These are phyloP conservation scores for Beauveria sp. DNA, from an alignment of 2,329 filamentous ascomycete species.

Conservation along the genomic window DNA sequence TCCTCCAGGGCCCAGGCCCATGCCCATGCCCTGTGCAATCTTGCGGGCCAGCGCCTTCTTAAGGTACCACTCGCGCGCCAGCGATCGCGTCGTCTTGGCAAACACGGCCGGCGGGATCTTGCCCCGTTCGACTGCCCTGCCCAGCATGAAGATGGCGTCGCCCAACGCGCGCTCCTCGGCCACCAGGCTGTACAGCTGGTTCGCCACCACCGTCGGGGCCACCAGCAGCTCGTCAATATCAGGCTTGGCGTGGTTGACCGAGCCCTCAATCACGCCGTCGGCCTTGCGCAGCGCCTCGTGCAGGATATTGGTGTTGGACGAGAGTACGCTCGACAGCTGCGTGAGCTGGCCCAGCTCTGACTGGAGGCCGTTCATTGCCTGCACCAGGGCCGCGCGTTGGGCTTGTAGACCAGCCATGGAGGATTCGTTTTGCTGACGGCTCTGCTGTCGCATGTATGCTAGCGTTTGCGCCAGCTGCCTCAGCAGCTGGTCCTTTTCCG, in stretches of 20 bases:
- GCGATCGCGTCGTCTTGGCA: conserved; percentile 65
- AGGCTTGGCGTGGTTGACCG: conserved; percentile 61
- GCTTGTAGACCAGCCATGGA: conserved; percentile 69
- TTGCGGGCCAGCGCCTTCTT: conserved; percentile 76
- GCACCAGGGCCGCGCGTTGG: conserved; percentile 69
- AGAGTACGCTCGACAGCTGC: conserved; percentile 61
- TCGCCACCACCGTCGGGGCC: conserved; percentile 86
- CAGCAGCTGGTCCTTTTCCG: conserved; percentile 84
- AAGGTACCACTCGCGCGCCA: conserved; percentile 74
- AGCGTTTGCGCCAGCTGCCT: conserved; percentile 66
- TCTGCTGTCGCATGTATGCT: conserved; percentile 58
- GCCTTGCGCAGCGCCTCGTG: conserved; percentile 71
- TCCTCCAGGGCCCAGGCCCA: conserved; percentile 30
- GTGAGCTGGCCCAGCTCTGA: conserved; percentile 65
- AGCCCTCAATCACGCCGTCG: conserved; percentile 67
- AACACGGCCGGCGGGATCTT: conserved; percentile 65
- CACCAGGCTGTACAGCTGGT: conserved; percentile 82
- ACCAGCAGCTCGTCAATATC: conserved; percentile 85
- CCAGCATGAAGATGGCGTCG: conserved; percentile 79
- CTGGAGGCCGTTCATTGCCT: conserved; percentile 62
- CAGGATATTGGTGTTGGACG: conserved; percentile 71
- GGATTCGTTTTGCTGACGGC: conserved; percentile 62
- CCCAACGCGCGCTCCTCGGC: conserved; percentile 82
- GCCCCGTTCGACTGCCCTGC: conserved; percentile 65
- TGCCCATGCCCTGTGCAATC: conserved; percentile 68